These are phyloP conservation scores for Iberis pinnata DNA, from an alignment of 345 rosid species.

Conservation along the genomic window DNA sequence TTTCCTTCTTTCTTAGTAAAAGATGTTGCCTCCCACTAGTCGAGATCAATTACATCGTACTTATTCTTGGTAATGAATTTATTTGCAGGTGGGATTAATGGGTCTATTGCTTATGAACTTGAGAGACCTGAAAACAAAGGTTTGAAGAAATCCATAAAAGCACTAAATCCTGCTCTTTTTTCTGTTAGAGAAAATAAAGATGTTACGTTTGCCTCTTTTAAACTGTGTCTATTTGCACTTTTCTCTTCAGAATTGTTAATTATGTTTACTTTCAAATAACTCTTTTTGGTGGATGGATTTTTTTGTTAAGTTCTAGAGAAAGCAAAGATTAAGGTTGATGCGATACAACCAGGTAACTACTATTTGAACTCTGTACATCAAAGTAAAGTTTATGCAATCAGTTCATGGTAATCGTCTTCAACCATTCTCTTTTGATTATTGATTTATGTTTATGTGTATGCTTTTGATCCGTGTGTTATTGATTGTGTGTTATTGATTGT, in stretches of 20 bases:
- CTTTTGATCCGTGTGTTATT: no score
- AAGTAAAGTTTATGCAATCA: slow-evolving; percentile 2
- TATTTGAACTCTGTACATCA: slow-evolving; percentile 16
- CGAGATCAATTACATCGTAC: neutral
- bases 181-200: slow-evolving; percentile 3
- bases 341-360: slow-evolving; percentile 63
- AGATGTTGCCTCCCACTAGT: neutral
- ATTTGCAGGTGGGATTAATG: slow-evolving; percentile 79
- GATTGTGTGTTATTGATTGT: no score
- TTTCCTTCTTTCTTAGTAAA: neutral
- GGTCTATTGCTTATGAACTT: slow-evolving; percentile 77
- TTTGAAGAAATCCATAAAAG: slow-evolving; percentile 72
- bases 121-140: slow-evolving; percentile 92
- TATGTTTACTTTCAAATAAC: slow-evolving; percentile 17
- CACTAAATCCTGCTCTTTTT: slow-evolving; percentile 18
- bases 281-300: slow-evolving; percentile 31
- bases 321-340: slow-evolving; percentile 71
- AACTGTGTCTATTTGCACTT: neutral
- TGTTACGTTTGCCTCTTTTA: neutral
- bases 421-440: no score
- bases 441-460: no score
- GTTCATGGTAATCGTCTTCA: no score
- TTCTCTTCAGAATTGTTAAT: slow-evolving; percentile 5
- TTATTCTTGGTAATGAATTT: slow-evolving; percentile 1
- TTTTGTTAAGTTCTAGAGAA: slow-evolving; percentile 65